Evolutionary conservation across 2,329 filamentous ascomycete genomes (phyloP).

Genomic region (Diplodia scrobiculata): DNA sequence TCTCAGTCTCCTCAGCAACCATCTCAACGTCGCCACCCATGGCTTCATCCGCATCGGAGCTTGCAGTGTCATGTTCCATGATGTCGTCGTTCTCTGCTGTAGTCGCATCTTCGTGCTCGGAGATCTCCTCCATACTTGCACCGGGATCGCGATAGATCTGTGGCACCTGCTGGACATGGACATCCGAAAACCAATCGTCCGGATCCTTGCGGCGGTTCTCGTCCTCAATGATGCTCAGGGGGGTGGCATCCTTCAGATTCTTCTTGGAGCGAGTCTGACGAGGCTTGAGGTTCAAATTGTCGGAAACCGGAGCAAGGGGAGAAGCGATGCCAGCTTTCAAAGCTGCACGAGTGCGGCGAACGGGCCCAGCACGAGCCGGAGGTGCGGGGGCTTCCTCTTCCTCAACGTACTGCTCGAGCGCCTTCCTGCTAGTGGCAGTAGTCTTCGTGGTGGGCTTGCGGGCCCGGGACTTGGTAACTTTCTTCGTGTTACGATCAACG

Average conservation of each 20-base stretch:
- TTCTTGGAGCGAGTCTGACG: constrained; percentile 9
- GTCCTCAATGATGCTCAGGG: constrained; percentile 11
- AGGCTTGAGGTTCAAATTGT: not conserved
- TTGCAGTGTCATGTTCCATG: constrained; percentile 1
- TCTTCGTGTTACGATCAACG: constrained; percentile 15
- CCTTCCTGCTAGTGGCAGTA: constrained; percentile 3
- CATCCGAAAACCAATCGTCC: constrained; percentile 15
- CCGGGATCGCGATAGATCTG: constrained; percentile 10
- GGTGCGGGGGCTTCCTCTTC: not conserved
- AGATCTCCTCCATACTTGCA: constrained; percentile 16
- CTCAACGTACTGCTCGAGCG: constrained; percentile 1
- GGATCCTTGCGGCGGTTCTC: not conserved
- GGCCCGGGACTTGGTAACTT: constrained; percentile 17
- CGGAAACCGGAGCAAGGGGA: not conserved
- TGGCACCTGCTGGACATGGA: not conserved
- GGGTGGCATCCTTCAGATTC: constrained; percentile 10
- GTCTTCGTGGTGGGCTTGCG: constrained; percentile 10
- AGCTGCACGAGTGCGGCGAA: constrained; percentile 9
- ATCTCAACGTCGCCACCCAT: constrained; percentile 4
- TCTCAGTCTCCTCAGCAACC: constrained; percentile 3
- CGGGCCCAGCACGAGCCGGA: not conserved
- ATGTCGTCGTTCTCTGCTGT: constrained; percentile 2
- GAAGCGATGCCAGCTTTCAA: constrained; percentile 4
- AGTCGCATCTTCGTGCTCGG: not conserved
- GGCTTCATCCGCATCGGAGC: constrained; percentile 1